These are phyloP conservation scores for Candida maris DNA, from an alignment of 805 yeast genomes.

Conservation along the genomic window DNA sequence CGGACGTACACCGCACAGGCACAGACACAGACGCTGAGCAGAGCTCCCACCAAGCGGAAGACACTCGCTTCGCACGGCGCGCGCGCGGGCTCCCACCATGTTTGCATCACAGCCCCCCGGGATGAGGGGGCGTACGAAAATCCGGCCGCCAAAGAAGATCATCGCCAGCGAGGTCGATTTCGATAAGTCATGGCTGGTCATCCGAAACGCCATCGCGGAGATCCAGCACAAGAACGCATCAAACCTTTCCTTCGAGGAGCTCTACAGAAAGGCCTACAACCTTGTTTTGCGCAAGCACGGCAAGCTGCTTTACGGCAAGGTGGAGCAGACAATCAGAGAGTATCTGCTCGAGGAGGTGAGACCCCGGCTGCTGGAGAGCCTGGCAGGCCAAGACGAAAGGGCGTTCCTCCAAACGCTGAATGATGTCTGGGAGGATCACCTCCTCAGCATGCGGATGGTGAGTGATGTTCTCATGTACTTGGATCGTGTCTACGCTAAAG, in stretches of 20 bases:
- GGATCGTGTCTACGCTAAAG: slow-evolving; percentile 80
- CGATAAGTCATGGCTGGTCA: slow-evolving; percentile 61
- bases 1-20: too few relatives aligned
- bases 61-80: too few relatives aligned
- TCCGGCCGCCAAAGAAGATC: slow-evolving; percentile 61
- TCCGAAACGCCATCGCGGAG: slow-evolving; percentile 64
- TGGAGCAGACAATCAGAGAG: slow-evolving; percentile 42
- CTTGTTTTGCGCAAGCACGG: slow-evolving; percentile 71
- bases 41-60: too few relatives aligned
- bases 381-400: slow-evolving; percentile 17
- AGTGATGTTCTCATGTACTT: slow-evolving; percentile 83
- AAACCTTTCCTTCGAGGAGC: slow-evolving; percentile 72
- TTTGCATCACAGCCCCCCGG: slow-evolving; percentile 16
- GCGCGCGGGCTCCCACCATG: slow-evolving; percentile 13
- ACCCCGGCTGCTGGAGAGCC: slow-evolving; percentile 12
- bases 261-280: slow-evolving; percentile 75
- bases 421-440: slow-evolving; percentile 66
- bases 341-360: slow-evolving; percentile 39
- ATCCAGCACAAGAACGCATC: slow-evolving; percentile 73
- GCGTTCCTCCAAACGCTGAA: slow-evolving; percentile 33
- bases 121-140: slow-evolving; percentile 44
- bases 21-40: too few relatives aligned
- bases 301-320: slow-evolving; percentile 58
- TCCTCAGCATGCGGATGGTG: slow-evolving; percentile 69
- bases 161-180: slow-evolving; percentile 46